phyloP scores from a whole-genome alignment of 1,139 yeast genomes.

The Geotrichum histeridarum region DNA sequence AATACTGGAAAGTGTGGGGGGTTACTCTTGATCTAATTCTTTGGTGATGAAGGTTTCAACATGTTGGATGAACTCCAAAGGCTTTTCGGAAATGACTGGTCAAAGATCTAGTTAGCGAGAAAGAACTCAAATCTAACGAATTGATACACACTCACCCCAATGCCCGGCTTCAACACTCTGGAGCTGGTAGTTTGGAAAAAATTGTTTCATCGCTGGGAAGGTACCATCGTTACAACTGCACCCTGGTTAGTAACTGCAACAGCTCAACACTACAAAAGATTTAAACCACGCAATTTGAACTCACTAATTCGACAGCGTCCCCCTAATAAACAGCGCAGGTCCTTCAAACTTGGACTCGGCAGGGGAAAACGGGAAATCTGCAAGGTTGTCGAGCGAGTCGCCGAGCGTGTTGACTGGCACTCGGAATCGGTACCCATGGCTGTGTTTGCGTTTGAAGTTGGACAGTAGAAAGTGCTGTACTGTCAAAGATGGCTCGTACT shows the following conservation, averaged over 20 bases:
- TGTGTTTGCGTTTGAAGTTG: conserved; percentile 49
- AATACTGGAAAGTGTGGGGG: too few relatives aligned
- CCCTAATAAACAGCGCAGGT: conserved; percentile 76
- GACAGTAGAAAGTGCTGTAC: conserved; percentile 75
- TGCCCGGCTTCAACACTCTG: conserved; percentile 81
- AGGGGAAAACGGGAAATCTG: conserved; percentile 76
- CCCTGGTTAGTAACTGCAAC: background rate
- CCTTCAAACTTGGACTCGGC: conserved; percentile 55
- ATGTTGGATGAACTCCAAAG: conserved; percentile 25
- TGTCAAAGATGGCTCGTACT: conserved; percentile 53
- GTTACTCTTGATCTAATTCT: background rate
- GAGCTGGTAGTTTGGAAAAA: conserved; percentile 72
- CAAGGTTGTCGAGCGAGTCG: conserved; percentile 58
- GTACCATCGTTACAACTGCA: conserved; percentile 72
- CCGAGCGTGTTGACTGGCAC: conserved; percentile 69
- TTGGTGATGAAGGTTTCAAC: conserved; percentile 13
- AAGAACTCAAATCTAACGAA: background rate
- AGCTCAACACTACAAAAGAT: background rate
- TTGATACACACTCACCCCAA: conserved; percentile 48
- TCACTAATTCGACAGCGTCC: conserved; percentile 60
- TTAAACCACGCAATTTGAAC: conserved; percentile 11
- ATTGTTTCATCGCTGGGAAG: conserved; percentile 64
- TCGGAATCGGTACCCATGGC: conserved; percentile 40
- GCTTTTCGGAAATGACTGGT: conserved; percentile 31
- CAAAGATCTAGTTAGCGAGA: conserved; percentile 1